Evolutionary conservation across 83 land plant genomes (phyloP).

Genomic region (Picea abies): DNA sequence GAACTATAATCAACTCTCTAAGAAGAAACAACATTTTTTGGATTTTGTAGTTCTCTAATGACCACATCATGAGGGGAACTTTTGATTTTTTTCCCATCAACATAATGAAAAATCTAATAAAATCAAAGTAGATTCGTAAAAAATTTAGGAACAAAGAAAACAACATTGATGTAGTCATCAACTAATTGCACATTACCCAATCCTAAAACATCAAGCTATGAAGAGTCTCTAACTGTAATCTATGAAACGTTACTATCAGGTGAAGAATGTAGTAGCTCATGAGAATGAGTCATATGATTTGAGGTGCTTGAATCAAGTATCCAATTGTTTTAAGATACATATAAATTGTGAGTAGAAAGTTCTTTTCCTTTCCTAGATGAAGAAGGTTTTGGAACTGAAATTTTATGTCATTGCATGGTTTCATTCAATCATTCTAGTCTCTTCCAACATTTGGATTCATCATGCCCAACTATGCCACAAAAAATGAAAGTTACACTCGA

Average conservation of each 20-base stretch:
- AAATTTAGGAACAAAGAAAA: not conserved
- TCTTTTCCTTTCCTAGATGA: not conserved
- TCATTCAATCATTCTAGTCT: not conserved
- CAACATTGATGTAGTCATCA: not conserved
- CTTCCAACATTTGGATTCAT: no score
- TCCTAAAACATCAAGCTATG: not conserved
- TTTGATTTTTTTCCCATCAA: not conserved
- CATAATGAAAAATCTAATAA: not conserved
- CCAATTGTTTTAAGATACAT: not conserved
- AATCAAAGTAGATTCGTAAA: not conserved
- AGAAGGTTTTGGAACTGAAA: not conserved
- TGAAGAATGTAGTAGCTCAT: not conserved
- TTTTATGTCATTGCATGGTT: not conserved
- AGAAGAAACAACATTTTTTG: not conserved
- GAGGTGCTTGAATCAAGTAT: not conserved
- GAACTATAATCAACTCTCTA: not conserved
- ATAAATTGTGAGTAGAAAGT: not conserved
- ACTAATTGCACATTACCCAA: not conserved
- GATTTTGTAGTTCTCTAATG: not conserved
- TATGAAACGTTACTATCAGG: not conserved
- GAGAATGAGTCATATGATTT: no score
- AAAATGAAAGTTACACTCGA: no score
- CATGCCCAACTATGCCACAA: no score
- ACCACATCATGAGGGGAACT: not conserved
- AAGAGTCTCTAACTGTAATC: not conserved